phyloP scores from a whole-genome alignment of 2,329 filamentous ascomycete genomes.

The Chaetoscypha palmicola region DNA sequence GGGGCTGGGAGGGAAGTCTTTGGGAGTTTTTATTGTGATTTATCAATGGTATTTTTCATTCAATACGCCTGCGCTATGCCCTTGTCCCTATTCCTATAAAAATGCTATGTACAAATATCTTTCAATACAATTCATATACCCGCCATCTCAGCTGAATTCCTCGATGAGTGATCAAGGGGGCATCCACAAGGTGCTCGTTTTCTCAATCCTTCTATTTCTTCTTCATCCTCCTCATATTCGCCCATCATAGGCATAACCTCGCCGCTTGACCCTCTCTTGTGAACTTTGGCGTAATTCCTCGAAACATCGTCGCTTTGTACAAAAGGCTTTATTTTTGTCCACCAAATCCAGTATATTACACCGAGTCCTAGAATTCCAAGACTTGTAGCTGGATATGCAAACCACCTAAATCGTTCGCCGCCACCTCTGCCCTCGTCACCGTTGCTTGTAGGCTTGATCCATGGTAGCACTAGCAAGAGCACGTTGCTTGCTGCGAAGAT shows the following conservation, averaged over 20 bases:
- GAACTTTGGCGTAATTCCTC: conserved; percentile 3
- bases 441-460: conserved; percentile 29
- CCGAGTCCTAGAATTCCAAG: conserved; percentile 32
- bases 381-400: conserved; percentile 33
- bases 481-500: conserved; percentile 31
- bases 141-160: no score
- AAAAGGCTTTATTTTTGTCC: conserved; percentile 20
- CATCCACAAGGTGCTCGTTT: conserved; percentile 15
- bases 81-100: no score
- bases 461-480: conserved; percentile 32
- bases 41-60: no score
- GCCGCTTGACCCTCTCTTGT: conserved; percentile 7
- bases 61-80: no score
- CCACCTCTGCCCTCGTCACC: conserved; percentile 15
- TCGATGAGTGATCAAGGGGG: conserved; percentile 7
- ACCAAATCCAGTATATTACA: conserved; percentile 34
- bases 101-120: no score
- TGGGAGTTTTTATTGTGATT: no score
- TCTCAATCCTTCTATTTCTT: conserved; percentile 5
- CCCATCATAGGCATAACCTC: conserved; percentile 8
- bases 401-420: conserved; percentile 30
- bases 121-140: no score
- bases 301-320: not conserved
- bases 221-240: not conserved
- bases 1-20: no score